Evolutionary conservation across 148 eudicot genomes (phyloP).

Genomic region (Tetragonia tetragonoides): DNA sequence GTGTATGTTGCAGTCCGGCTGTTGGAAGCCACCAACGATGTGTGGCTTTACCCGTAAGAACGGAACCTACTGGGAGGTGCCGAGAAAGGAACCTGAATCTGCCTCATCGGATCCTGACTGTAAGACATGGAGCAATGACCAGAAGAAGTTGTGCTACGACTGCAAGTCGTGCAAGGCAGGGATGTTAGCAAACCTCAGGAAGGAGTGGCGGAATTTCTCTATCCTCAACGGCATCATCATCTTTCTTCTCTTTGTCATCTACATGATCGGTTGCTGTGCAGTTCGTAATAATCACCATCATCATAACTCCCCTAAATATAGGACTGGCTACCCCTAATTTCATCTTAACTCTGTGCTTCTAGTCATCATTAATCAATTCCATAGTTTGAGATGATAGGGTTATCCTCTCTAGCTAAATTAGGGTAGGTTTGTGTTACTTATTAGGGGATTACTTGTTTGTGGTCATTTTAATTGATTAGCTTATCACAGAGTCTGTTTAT

Average conservation of each 20-base stretch:
- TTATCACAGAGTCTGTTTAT: too few species aligned
- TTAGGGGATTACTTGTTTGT: too few species aligned
- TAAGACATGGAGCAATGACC: conserved; percentile 56
- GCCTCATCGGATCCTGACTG: conserved; percentile 37
- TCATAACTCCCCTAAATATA: conserved; percentile 9
- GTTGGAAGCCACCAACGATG: conserved; percentile 72
- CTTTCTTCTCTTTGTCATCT: conserved; percentile 32
- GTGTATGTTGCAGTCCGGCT: conserved; percentile 46
- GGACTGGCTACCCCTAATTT: background rate
- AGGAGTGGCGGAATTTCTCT: conserved; percentile 44
- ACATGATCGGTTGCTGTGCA: conserved; percentile 57
- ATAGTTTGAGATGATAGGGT: too few species aligned
- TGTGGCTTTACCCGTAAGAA: conserved; percentile 48
- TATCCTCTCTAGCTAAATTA: too few species aligned
- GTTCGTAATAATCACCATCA: conserved; percentile 22
- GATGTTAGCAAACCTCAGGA: conserved; percentile 43
- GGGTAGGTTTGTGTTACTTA: too few species aligned
- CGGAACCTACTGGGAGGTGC: conserved; percentile 50
- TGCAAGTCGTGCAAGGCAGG: conserved; percentile 69
- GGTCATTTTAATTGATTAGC: too few species aligned
- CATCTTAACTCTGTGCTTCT: too few species aligned
- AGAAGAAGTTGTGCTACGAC: conserved; percentile 43
- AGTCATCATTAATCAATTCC: too few species aligned
- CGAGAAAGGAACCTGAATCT: conserved; percentile 16
- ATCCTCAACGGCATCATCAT: conserved; percentile 35